Evolutionary conservation across 805 yeast genomes (phyloP), one percentile per base, ranked within the genome.

Genomic region (Priceomyces castillae): DNA sequence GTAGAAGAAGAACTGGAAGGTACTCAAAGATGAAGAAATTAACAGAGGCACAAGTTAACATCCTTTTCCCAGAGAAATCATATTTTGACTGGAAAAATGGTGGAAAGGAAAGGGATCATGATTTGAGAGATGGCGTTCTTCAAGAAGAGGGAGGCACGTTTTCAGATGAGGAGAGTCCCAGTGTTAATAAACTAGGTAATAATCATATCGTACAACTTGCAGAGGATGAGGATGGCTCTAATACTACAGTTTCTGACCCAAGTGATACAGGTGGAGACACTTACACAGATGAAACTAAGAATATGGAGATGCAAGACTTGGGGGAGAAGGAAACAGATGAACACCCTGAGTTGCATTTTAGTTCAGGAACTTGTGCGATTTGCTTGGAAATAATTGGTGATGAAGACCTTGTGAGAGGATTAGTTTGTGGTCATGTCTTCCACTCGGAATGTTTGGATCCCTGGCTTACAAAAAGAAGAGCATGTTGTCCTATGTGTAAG

Each of bases 401-500:
- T 39, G 81, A 74, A 11, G 88, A 84, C 41, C 57, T 61, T 1
- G 88, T 87, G 1, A 76, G 95, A 39, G 88, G 88, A 0, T 70
- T 88, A 35, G 69, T 85, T 9, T 87, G 96, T 65, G 89, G 90
- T 2, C 96, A 87, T 62, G 89, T 84, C 2, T 87, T 82, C 73
- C 96, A 87, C 56, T 72, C 82, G 17, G 82, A 76, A 14, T 87
- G 96, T 62, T 74, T 88, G 41, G 89, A 84, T 49, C 90, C 90
- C 1, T 87, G 95, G 95, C 67, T 87, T 37, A 81, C 80, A 2
- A 77, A 78, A 49, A 69, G 92, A 51, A 74, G 84, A 37, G 90
- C 90, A 0, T 82, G 87, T 53, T 87, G 96, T 58, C 95, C 96
- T 7, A 80, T 83, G 71, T 87, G 96, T 63, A 85, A 86, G 55